Conservation (phyloP, 2,329 filamentous ascomycete species). For the Fusarium liriodendri region DNA sequence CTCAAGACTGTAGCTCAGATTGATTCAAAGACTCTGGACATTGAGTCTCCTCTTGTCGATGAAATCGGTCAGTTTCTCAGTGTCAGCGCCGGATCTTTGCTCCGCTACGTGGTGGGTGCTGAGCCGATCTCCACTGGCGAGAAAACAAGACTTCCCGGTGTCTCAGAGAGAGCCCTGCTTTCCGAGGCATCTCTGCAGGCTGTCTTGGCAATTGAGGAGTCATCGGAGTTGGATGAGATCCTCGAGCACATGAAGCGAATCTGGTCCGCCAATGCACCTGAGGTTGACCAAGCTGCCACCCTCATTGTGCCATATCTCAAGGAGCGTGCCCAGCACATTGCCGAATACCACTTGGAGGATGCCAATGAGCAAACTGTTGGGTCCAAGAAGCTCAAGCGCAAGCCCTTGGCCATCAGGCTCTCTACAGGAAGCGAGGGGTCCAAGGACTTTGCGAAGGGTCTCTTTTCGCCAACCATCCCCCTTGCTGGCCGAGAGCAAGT, state of each 20-base stretch:
- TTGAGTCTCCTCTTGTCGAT: conserved; percentile 2
- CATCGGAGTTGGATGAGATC: conserved; percentile 27
- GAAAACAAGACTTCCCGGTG: conserved; percentile 8
- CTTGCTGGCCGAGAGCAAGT: conserved; percentile 16
- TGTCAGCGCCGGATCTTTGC: conserved; percentile 8
- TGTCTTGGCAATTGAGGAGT: conserved; percentile 25
- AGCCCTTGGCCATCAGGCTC: conserved; percentile 6
- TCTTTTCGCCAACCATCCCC: conserved; percentile 25
- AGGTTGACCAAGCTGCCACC: conserved; percentile 7
- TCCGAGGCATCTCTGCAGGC: conserved; percentile 25
- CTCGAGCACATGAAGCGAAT: conserved; percentile 23
- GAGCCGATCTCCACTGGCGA: conserved; percentile 2
- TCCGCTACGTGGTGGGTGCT: conserved; percentile 10
- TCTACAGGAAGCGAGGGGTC: neutral
- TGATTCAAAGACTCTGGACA: conserved; percentile 7
- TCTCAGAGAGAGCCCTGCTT: conserved; percentile 14
- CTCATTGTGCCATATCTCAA: conserved; percentile 23
- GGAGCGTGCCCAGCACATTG: conserved; percentile 7
- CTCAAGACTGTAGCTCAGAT: conserved; percentile 7
- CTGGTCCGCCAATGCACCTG: conserved; percentile 18
- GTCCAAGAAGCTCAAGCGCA: neutral
- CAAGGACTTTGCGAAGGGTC: conserved; percentile 22
- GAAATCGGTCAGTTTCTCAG: conserved; percentile 9
- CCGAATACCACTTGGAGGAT: neutral
- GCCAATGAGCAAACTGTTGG: neutral